Evolutionary conservation across 306 rosid genomes (phyloP).

Genomic region (Luffa acutangula): DNA sequence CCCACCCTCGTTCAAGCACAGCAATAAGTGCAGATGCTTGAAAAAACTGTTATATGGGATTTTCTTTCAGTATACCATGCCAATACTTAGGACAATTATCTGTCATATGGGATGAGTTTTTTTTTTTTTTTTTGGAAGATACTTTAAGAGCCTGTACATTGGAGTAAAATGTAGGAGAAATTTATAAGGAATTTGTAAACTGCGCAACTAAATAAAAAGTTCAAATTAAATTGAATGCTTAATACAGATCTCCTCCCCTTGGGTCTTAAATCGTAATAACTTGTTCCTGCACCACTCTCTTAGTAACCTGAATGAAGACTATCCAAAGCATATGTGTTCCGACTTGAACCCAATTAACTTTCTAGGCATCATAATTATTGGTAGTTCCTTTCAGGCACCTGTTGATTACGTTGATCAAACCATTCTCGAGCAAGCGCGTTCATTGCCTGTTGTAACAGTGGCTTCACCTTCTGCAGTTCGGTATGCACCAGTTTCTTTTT

Average conservation of each 20-base stretch:
- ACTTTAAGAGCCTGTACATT: background rate
- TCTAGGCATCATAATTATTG: slow-evolving; percentile 3
- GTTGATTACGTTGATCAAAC: slow-evolving; percentile 54
- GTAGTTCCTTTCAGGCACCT: slow-evolving; percentile 46
- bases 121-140: background rate
- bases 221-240: background rate
- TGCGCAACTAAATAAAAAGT: background rate
- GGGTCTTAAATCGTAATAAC: background rate
- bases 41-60: background rate
- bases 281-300: background rate
- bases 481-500: slow-evolving; percentile 26
- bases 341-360: background rate
- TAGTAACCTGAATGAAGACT: background rate
- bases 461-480: slow-evolving; percentile 91
- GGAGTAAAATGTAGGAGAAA: background rate
- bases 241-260: background rate
- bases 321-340: background rate
- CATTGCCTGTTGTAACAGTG: slow-evolving; percentile 74
- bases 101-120: background rate
- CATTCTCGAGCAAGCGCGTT: slow-evolving; percentile 58
- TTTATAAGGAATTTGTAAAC: background rate
- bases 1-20: background rate
- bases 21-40: background rate
- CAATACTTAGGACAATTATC: background rate
- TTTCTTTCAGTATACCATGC: background rate